Evolutionary conservation across 2,329 filamentous ascomycete species (phyloP).

Genomic region (Aspergillus sp.): DNA sequence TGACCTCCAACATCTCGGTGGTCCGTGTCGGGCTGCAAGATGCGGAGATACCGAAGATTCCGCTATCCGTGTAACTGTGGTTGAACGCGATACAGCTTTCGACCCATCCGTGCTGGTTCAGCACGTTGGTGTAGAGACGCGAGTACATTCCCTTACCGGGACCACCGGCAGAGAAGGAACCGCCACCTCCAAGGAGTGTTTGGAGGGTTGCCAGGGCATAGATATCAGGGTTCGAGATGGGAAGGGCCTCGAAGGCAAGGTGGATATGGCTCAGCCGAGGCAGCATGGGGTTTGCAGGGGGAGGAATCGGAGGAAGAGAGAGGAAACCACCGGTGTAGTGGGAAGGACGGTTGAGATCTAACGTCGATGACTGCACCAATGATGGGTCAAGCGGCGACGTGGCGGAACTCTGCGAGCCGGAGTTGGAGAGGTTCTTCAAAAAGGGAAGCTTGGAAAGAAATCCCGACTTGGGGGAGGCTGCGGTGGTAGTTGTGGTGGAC

Average conservation of each 20-base stretch:
- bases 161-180: conserved; percentile 93
- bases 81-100: conserved; percentile 96
- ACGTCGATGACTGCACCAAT: conserved; percentile 45
- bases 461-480: conserved; percentile 56
- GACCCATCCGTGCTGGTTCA: conserved; percentile 97
- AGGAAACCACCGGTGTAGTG: conserved; percentile 95
- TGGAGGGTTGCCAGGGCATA: conserved; percentile 95
- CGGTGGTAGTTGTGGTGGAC: conserved; percentile 37
- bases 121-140: conserved; percentile 92
- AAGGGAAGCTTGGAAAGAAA: conserved; percentile 84
- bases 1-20: conserved; percentile 85
- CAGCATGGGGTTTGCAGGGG: conserved; percentile 73
- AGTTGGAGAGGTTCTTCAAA: conserved; percentile 83
- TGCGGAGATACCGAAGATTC: conserved; percentile 90
- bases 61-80: conserved; percentile 94
- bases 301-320: conserved; percentile 76
- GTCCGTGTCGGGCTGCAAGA: conserved; percentile 80
- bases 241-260: conserved; percentile 91
- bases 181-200: conserved; percentile 91
- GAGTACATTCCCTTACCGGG: conserved; percentile 99
- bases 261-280: conserved; percentile 90
- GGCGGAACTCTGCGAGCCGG: conserved; percentile 62
- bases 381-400: conserved; percentile 56
- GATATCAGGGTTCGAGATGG: conserved; percentile 87
- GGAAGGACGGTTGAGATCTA: conserved; percentile 66